phyloP scores from a whole-genome alignment of 805 yeast genomes.

The Candida loeiensis region DNA sequence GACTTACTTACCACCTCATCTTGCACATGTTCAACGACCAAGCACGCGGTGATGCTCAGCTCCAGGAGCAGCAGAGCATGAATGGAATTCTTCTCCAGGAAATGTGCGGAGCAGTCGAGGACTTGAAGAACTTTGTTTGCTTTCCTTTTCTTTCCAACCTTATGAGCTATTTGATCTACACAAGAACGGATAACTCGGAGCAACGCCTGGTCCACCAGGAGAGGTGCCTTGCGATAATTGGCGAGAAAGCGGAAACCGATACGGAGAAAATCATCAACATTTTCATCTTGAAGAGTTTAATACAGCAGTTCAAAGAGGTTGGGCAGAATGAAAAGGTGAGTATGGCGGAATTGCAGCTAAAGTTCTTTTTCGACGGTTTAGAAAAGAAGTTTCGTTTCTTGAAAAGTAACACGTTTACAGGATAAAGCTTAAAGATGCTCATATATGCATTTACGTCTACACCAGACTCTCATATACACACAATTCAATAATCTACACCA shows the following conservation, averaged over 20 bases:
- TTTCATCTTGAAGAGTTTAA: slow-evolving; percentile 17
- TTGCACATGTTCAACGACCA: slow-evolving; percentile 10
- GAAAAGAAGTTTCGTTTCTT: slow-evolving; percentile 12
- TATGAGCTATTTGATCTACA: slow-evolving; percentile 15
- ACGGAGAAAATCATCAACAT: slow-evolving; percentile 19
- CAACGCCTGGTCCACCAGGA: slow-evolving; percentile 15
- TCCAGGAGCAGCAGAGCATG: background rate
- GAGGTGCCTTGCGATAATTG: slow-evolving; percentile 14
- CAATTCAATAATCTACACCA: no score
- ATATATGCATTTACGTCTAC: no score
- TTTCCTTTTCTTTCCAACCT: slow-evolving; percentile 19
- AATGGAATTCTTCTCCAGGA: slow-evolving; percentile 3
- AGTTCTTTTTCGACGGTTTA: slow-evolving; percentile 10
- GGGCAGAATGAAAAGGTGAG: slow-evolving; percentile 21
- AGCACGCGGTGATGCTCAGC: background rate
- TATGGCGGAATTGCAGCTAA: slow-evolving; percentile 19
- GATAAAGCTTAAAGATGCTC: no score
- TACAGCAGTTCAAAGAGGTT: slow-evolving; percentile 10
- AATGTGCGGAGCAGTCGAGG: slow-evolving; percentile 4
- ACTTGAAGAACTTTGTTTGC: slow-evolving; percentile 4
- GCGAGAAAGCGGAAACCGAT: slow-evolving; percentile 14
- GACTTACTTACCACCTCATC: slow-evolving; percentile 16
- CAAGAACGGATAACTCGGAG: slow-evolving; percentile 13
- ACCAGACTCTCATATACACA: no score
- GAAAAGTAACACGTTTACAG: slow-evolving; percentile 2